Conservation (phyloP, 2,329 filamentous ascomycete species). For the Teratosphaeria epicoccoides region DNA sequence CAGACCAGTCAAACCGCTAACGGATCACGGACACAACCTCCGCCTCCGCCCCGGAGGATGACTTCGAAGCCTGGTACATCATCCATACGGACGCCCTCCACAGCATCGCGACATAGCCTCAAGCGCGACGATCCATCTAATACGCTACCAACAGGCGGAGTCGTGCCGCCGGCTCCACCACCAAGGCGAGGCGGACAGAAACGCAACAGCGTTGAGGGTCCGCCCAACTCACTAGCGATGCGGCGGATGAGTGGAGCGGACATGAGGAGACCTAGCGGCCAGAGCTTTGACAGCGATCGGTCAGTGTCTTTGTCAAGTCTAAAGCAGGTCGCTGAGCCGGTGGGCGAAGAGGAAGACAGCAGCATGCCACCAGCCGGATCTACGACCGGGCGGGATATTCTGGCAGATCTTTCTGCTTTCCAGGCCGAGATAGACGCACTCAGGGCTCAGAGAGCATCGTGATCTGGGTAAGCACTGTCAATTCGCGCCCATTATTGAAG, state of each 20-base stretch:
- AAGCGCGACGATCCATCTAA: slow-evolving; percentile 9
- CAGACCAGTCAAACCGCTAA: slow-evolving; percentile 2
- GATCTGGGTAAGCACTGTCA: no score
- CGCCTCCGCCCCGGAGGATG: slow-evolving; percentile 20
- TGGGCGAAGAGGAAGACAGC: slow-evolving; percentile 1
- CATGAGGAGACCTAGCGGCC: slow-evolving; percentile 12
- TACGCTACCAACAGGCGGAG: slow-evolving; percentile 3
- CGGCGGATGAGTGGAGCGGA: slow-evolving; percentile 9
- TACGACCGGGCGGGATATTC: slow-evolving; percentile 13
- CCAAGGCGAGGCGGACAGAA: slow-evolving; percentile 16
- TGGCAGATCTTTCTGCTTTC: slow-evolving; percentile 24
- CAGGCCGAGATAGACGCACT: slow-evolving; percentile 24
- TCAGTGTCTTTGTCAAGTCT: slow-evolving; percentile 12
- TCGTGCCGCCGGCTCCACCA: slow-evolving; percentile 21
- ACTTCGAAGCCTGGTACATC: slow-evolving; percentile 12
- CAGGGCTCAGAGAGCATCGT: slow-evolving; percentile 3
- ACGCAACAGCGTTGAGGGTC: slow-evolving; percentile 16
- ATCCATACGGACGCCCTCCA: slow-evolving; percentile 10
- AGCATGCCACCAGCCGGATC: neutral
- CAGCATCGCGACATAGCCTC: slow-evolving; percentile 11
- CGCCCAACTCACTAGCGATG: slow-evolving; percentile 5
- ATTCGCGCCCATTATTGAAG: neutral
- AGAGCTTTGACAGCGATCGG: slow-evolving; percentile 17
- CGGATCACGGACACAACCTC: slow-evolving; percentile 10
- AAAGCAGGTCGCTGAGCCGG: slow-evolving; percentile 10